Evolutionary conservation across 2,329 filamentous ascomycete genomes (phyloP), one percentile per base, ranked within the genome.

Genomic region (Ascochyta viciae-villosae): DNA sequence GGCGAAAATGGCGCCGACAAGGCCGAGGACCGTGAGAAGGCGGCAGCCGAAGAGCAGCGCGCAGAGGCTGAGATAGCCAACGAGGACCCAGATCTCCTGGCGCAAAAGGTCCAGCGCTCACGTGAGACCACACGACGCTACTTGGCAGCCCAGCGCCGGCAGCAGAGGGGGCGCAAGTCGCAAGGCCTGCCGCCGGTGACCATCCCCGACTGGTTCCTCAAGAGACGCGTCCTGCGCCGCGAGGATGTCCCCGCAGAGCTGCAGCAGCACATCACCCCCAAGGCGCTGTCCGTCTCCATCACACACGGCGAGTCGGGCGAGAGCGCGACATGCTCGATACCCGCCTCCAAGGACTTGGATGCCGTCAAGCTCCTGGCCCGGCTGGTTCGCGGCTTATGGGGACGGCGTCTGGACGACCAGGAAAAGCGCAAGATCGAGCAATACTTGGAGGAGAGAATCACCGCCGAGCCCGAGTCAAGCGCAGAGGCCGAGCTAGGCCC

Each of bases 201-300:
- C 45, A 74, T 90, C 13, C 86, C 87, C 0, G 73, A 79, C 52
- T 82, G 80, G 73, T 90, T 89, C 58, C 72, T 85, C 49, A 74
- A 81, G 35, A 71, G 77, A 19, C 83, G 83, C 50, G 80, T 89
- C 26, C 69, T 71, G 42, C 65, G 80, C 9, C 65, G 72, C 27
- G 72, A 79, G 29, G 73, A 77, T 26, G 33, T 59, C 24, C 54
- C 54, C 15, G 31, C 46, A 27, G 58, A 60, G 23, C 34, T 50
- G 22, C 56, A 48, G 4, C 39, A 44, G 26, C 53, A 58, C 49
- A 57, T 54, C n/a, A 45, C 50, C 3, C 54, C 56, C 26, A 58
- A 60, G 3, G 40, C 64, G 24, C 62, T 71, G 22, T 66, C 67
- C 0, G 48, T 75, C 5, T 54, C 63, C 24, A 50, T 75, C 7